Conservation (phyloP, 129 eudicot species). For the Tanacetum coccineum region DNA sequence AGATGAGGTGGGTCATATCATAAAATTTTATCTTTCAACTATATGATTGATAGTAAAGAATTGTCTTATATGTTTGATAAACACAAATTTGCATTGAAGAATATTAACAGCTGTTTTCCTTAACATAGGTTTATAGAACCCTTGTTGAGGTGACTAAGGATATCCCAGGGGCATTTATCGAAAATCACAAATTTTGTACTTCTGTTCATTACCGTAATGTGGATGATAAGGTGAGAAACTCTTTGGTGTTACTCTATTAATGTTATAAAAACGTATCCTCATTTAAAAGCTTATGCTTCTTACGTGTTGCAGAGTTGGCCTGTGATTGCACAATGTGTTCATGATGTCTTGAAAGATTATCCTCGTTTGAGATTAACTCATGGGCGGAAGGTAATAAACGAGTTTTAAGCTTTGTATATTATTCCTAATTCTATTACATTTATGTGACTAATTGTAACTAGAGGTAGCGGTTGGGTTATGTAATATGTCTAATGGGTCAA, state of each 20-base stretch:
- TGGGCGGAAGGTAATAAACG: conserved; percentile 68
- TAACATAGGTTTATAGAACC: conserved; percentile 58
- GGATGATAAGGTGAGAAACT: conserved; percentile 60
- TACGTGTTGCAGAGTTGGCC: conserved; percentile 63
- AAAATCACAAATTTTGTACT: conserved; percentile 78
- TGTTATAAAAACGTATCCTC: not conserved
- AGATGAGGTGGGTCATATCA: conserved; percentile 46
- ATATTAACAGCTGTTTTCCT: not conserved
- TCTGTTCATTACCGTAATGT: conserved; percentile 97
- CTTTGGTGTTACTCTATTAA: not conserved
- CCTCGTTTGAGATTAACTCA: conserved; percentile 74
- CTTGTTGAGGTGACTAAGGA: conserved; percentile 65
- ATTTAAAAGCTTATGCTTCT: not conserved
- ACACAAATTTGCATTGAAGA: not conserved
- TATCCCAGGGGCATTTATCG: conserved; percentile 71
- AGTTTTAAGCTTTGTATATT: not conserved
- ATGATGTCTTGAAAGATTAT: conserved; percentile 64
- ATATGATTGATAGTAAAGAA: not conserved
- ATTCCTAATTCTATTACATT: not conserved
- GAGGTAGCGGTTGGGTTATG: no score
- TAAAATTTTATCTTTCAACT: not conserved
- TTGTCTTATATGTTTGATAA: not conserved
- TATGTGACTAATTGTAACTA: not conserved
- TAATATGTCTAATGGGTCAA: not conserved
- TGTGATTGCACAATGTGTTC: conserved; percentile 67